Evolutionary conservation across 192 early-diverging fungal species (phyloP), one percentile per base, ranked within the genome.

Genomic region (Coemansia sp.): DNA sequence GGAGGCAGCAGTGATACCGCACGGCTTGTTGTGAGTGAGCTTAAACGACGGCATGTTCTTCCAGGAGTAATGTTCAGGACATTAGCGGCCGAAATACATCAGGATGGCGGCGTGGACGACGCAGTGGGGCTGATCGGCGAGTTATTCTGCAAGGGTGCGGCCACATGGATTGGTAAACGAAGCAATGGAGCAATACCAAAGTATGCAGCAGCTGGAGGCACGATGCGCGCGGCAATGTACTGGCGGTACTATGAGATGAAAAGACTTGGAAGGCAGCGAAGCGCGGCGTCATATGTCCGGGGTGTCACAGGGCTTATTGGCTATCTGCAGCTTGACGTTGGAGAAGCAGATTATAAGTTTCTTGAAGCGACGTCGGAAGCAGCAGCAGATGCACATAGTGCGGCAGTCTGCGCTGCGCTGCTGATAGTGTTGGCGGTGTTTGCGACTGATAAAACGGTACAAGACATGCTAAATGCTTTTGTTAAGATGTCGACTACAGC

Each of bases 21-120:
- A 8, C 51, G 65, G 29, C 24, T 69, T n/a, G 69, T 72, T 27
- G 33, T 57, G 19, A 29, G 31, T 4, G 78, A 59, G 22, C 66
- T 80, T 21, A 72, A 61, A 22, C 31, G 50, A 21, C 46, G 62
- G 24, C 64, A 42, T 4, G 64, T 69, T 29, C 66, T 80, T 31
- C 73, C 78, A 4, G 70, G 78, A 36, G 73, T 63, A 5, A 63
- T 80, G 56, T 72, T 80, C 32, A 42, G 66, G 20, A 57, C 73
- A 32, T 24, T 80, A 8, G 63, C 66, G 11, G 32, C 54, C 3
- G 63, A 30, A 1, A 6, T 57, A n/a, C n/a, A 54, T 9, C 39
- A 55, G 21, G 54, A 29, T 2, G 22, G 57, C 20, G 8, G 25
- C 7, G 66, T 57, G 5, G 55, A 30, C 21, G 59, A 75, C 9